Conservation (phyloP, 345 rosid genomes). For the Salix udensis region DNA sequence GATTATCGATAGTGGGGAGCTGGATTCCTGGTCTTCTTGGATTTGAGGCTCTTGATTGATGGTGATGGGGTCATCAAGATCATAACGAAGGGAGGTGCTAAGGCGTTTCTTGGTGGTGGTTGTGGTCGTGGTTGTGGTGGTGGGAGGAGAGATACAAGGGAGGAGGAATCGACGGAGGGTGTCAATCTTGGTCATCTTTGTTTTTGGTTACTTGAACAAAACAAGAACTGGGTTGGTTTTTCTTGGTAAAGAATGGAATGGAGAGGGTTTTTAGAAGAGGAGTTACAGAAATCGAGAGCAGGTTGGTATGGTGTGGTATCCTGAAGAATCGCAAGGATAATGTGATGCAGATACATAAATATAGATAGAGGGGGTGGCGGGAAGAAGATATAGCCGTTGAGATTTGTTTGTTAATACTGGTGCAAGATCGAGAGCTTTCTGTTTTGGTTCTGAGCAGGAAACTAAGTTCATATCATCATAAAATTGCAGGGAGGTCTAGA, state of each 20-base stretch:
- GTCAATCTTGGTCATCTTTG: slow-evolving; percentile 56
- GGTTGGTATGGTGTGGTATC: too few species aligned
- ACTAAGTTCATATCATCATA: too few species aligned
- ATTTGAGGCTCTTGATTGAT: slow-evolving; percentile 5
- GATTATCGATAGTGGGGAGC: slow-evolving; percentile 25
- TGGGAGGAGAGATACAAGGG: slow-evolving; percentile 54
- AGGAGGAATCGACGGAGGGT: slow-evolving; percentile 69
- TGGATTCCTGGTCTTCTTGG: slow-evolving; percentile 24
- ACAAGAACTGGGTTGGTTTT: background rate
- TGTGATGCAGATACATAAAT: too few species aligned
- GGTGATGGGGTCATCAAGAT: slow-evolving; percentile 24
- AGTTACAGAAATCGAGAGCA: too few species aligned
- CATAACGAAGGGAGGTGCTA: slow-evolving; percentile 70
- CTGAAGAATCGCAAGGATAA: too few species aligned
- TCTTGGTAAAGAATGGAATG: background rate
- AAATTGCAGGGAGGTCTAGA: too few species aligned
- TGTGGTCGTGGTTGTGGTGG: slow-evolving; percentile 26
- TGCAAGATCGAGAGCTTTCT: too few species aligned
- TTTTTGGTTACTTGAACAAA: background rate
- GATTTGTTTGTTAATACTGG: too few species aligned
- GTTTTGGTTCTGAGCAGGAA: too few species aligned
- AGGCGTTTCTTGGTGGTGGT: slow-evolving; percentile 55
- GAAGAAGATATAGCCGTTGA: too few species aligned
- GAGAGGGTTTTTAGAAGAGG: background rate
- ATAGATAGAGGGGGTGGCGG: too few species aligned